Evolutionary conservation across 2,329 filamentous ascomycete species (phyloP), one percentile per base, ranked within the genome.

Genomic region (Alternaria longipes): DNA sequence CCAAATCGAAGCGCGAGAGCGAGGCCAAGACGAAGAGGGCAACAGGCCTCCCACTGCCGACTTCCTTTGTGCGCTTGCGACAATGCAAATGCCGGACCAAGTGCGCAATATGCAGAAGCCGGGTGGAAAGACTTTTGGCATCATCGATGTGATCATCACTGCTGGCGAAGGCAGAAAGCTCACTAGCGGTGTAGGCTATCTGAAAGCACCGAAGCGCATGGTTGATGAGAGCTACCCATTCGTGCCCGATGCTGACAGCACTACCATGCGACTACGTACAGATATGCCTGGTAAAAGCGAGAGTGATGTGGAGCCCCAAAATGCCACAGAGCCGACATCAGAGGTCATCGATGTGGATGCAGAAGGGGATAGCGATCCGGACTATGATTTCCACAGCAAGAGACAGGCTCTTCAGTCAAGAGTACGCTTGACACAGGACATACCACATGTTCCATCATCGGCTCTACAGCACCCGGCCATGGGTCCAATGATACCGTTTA

Each of bases 81-180:
- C 57, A 3, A 67, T 82, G 59, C 44, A 65, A 3, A 77, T 83
- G 65, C 82, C 82, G 5, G 61, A 73, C 2, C 61, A 66, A 2
- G 54, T 82, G 5, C 28, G 62, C 1, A 36, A 63, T 8, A 71
- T 80, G 68, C 78, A 78, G 51, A 74, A 69, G 14, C 54, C 66
- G 5, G 68, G 70, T 9, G 69, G 71, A 5, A 70, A 44, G 18
- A 70, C 70, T 1, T 78, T 80, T 50, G 79, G 78, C 3, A 63
- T 80, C 7, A 67, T 82, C 14, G 80, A 82, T 61, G 75, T 81
- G 1, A 49, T 78, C n/a, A 67, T 78, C 42, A 74, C 74, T 2
- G 66, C 69, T 38, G 75, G 76, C 22, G 32, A 53, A 8, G 74
- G 75, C 7, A 71, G 56, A 56, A 78, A 77, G 46, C 14, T 70